Base-by-base conservation (phyloP, 768 basidiomycete species). In the Leccinellum luteum region DNA sequence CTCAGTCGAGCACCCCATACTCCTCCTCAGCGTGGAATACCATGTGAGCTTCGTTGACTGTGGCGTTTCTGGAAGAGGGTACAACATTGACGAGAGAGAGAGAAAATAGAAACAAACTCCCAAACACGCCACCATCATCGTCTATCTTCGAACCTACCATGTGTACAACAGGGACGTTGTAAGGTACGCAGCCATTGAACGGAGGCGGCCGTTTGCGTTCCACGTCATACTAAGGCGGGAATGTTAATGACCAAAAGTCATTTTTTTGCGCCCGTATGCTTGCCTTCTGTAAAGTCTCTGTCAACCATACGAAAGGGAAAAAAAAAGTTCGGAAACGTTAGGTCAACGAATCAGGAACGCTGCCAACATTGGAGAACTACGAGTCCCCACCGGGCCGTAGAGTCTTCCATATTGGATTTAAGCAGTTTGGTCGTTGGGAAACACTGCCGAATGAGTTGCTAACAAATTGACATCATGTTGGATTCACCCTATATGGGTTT, bases 91-190 rank as follows among this genome's bases (percentile, higher is more conserved):
- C 23, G 28, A 43, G 15, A n/a, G 41, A 51, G 17, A 25, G 34
- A 25, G 34, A 47, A 51, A 59, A 38, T 3, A 25, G 58, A 60
- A 60, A 32, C 21, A n/a, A 21, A 48, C 45, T 32, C 58, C 28
- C 59, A 34, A 31, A 54, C 51, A 34, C 25, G 35, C 23, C 47
- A 32, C 28, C 25, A 27, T 28, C 47, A 48, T 17, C 27, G 7
- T 55, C 35, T 28, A 54, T 25, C 31, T 55, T 41, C 19, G 25
- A 25, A 19, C 17, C 13, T 21, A 50, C 28, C 58, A 38, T 52
- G 58, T 48, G 50, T 14, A 52, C 6, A 28, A 23, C 58, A 48
- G 45, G 56, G 43, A 27, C n/a, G 21, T 21, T 44, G n/a, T 6
- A 28, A 57, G 34, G 35, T 28, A 52, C 15, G 25, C 27, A 41